Evolutionary conservation across 129 eudicot genomes (phyloP), one percentile per base, ranked within the genome.

Genomic region (Artemisia annua): DNA sequence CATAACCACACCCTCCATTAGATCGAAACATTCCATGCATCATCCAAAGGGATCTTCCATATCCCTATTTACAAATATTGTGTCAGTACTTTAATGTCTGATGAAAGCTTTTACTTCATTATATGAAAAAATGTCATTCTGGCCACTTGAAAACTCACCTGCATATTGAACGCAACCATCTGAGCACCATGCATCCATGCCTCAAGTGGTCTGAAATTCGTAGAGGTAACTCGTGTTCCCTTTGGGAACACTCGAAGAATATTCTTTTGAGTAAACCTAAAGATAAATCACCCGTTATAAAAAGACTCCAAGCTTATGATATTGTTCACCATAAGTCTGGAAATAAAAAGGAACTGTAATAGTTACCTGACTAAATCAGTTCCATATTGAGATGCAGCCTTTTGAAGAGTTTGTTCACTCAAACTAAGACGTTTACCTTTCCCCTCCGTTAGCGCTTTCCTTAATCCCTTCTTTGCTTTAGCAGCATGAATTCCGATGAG

Each of bases 141-240:
- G 55, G 5, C 4, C 15, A 30, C 59, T 62, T 68, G 19, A 28
- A 70, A 75, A 16, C 73, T 63, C 66, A 89, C 99, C 96, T 95
- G 99, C 99, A 95, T 95, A 66, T 95, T 95, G 55, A 84, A 90
- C 3, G 99, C 99, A 18, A 88, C 96, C 99, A 95, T 95, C 78
- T 95, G 99, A 63, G 97, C 97, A 48, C 99, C 99, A 79, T 90
- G 95, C 81, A 85, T 87, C 99, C 99, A 95, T 22, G 86, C 99
- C 58, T 70, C 66, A 26, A 86, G 71, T 7, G 99, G 99, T 72
- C 79, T 85, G 66, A 86, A 95, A 77, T 95, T 95, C 39, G 99
- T 83, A 28, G 99, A 95, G 57, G 85, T 83, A 28, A 95, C 88
- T 46, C 99, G 84, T 20, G 88, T 86, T 63, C 97, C 99, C 81